phyloP scores from a whole-genome alignment of 2,329 filamentous ascomycete genomes.

The Ascochyta koolunga region DNA sequence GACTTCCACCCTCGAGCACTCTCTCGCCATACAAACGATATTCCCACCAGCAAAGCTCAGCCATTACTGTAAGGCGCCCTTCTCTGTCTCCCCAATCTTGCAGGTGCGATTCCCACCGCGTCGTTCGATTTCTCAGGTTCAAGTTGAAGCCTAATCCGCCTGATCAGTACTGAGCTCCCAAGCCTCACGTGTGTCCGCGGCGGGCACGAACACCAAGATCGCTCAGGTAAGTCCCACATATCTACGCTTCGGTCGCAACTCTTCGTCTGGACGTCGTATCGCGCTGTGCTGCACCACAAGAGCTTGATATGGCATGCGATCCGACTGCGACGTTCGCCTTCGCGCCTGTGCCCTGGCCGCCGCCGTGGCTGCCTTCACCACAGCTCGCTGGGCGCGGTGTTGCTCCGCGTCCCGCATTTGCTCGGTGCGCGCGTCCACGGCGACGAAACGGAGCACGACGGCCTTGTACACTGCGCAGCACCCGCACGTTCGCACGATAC shows the following conservation, averaged over 20 bases:
- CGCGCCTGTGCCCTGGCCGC: constrained; percentile 19
- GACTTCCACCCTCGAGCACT: constrained; percentile 13
- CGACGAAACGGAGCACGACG: constrained; percentile 39
- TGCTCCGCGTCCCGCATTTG: constrained; percentile 29
- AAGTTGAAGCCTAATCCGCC: constrained; percentile 12
- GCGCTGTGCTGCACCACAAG: constrained; percentile 5
- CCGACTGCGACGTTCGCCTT: constrained; percentile 16
- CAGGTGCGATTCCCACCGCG: not conserved
- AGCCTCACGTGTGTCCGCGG: constrained; percentile 20
- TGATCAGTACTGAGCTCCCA: constrained; percentile 18
- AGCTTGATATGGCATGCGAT: constrained; percentile 7
- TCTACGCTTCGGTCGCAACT: constrained; percentile 7
- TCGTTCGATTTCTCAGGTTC: not conserved
- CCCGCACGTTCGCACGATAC: constrained; percentile 33
- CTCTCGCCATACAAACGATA: constrained; percentile 9
- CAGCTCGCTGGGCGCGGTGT: constrained; percentile 25
- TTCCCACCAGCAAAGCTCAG: constrained; percentile 4
- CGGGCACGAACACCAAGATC: constrained; percentile 17
- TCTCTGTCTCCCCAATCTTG: not conserved
- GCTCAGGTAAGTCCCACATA: constrained; percentile 21
- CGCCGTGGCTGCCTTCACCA: constrained; percentile 20
- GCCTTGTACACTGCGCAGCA: constrained; percentile 35
- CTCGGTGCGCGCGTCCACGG: constrained; percentile 32
- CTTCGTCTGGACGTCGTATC: constrained; percentile 8
- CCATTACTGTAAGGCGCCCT: constrained; percentile 9